A percentile compares a stretch with the other conserved stretches of the same genome.
These are phyloP conservation scores for Dryas drummondii DNA, from an alignment of 306 rosid species.

Conservation along the genomic window DNA sequence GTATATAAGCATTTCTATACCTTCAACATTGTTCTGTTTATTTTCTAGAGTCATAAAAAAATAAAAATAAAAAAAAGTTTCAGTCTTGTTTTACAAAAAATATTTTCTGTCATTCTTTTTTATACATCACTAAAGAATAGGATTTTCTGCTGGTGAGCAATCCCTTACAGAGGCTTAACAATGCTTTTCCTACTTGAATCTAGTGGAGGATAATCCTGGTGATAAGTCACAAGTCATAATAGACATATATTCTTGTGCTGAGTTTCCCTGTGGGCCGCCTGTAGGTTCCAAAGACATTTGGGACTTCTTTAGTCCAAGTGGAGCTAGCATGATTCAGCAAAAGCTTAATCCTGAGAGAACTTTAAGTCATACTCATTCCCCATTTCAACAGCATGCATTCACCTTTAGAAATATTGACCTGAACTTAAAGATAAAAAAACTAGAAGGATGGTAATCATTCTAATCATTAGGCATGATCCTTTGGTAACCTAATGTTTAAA, in stretches of 20 bases:
- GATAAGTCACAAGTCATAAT: background rate
- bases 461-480: background rate
- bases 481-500: background rate
- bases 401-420: background rate
- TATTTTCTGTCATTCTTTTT: background rate
- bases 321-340: background rate
- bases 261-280: background rate
- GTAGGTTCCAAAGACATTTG: background rate
- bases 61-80: no score
- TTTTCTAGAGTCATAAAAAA: background rate
- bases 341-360: background rate
- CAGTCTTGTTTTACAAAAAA: no score
- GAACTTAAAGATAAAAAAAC: background rate
- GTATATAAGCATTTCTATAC: conserved; percentile 33
- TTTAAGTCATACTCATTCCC: background rate
- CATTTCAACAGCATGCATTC: background rate
- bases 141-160: conserved; percentile 23
- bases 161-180: conserved; percentile 15
- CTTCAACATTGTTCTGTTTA: background rate
- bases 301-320: background rate
- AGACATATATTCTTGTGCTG: background rate
- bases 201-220: background rate
- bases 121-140: background rate
- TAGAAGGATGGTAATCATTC: background rate
- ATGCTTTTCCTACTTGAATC: background rate